Base-by-base conservation (phyloP, 352 stramenopile species). In the Phytophthora meadii region DNA sequence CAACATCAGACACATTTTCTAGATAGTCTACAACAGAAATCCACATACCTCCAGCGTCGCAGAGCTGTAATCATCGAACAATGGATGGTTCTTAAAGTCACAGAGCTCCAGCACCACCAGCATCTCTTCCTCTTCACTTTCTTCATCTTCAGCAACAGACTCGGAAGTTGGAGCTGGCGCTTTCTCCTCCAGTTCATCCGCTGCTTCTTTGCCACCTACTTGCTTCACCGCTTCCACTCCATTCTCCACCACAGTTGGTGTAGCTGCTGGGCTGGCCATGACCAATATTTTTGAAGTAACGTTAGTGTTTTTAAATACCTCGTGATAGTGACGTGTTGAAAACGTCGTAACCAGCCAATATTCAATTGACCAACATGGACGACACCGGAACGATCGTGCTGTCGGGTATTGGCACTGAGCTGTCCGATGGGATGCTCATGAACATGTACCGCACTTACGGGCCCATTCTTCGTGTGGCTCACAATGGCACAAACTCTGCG, bases 31-130 rank as follows among this genome's bases (percentile, higher is more conserved):
- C 9, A 4, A 11, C 22, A 41, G 1, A 11, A 51, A 2, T 47
- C 4, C 11, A 64, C 71, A 2, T 47, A 92, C 84, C 78, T 92
- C 82, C 25, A 93, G 76, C 17, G 74, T 85, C 17, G 84, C 72
- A 14, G 66, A 71, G 11, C 63, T 77, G 72, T 90, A 88, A 65
- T 91, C 83, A 52, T 92, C 79, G 37, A 93, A 72, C 27, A 93
- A 76, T 27, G 85, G 82, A 42, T 93, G 85, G 55, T 93, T 89
- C 70, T 91, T 92, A 51, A 93, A 92, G 57, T 93, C 85, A 41
- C 74, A 82, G 1, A 93, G 68, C 62, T 93, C 85, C 65, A 93
- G 57, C 55, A 91, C 83, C 11, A 93, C 82, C 22, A 92, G 60
- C 36, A 81, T 73, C 44, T 93, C 84, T 14, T 89, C 79, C 1